Evolutionary conservation across 768 basidiomycete genomes (phyloP).

Genomic region (Mycena galopus): DNA sequence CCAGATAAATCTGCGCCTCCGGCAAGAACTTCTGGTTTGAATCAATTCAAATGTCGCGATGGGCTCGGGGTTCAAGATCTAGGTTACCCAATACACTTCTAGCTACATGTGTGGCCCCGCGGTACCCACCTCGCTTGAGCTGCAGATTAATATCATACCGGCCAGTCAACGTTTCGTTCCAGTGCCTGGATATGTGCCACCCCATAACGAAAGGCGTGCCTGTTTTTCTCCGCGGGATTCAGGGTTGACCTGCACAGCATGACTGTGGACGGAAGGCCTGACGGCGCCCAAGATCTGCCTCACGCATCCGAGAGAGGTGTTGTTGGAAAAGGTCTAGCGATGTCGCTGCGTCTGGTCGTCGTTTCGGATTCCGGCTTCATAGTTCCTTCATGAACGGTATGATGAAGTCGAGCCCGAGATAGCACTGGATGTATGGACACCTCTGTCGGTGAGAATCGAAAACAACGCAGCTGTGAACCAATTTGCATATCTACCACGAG

Average conservation of each 20-base stretch:
- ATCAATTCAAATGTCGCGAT: neutral
- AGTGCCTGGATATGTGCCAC: neutral
- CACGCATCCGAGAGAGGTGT: neutral
- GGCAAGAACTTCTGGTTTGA: no score
- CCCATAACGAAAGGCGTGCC: neutral
- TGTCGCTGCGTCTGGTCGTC: constrained; percentile 1
- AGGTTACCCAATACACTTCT: neutral
- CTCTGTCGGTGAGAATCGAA: neutral
- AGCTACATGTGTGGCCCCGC: neutral
- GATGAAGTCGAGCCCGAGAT: neutral
- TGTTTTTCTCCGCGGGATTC: neutral
- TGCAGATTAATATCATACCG: neutral
- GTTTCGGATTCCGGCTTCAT: neutral
- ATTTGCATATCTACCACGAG: no score
- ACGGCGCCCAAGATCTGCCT: neutral
- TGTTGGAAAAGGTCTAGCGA: neutral
- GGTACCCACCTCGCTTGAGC: neutral
- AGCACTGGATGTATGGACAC: neutral
- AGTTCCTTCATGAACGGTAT: constrained; percentile 4
- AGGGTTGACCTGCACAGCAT: no score
- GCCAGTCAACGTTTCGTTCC: neutral
- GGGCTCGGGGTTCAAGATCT: no score
- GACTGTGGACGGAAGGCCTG: no score
- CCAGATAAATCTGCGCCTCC: neutral
- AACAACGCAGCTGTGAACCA: neutral